A percentile compares a stretch with the other conserved stretches of the same genome.
These are phyloP conservation scores for Clonostachys chloroleuca DNA, from an alignment of 2,329 filamentous ascomycete genomes.

Conservation along the genomic window DNA sequence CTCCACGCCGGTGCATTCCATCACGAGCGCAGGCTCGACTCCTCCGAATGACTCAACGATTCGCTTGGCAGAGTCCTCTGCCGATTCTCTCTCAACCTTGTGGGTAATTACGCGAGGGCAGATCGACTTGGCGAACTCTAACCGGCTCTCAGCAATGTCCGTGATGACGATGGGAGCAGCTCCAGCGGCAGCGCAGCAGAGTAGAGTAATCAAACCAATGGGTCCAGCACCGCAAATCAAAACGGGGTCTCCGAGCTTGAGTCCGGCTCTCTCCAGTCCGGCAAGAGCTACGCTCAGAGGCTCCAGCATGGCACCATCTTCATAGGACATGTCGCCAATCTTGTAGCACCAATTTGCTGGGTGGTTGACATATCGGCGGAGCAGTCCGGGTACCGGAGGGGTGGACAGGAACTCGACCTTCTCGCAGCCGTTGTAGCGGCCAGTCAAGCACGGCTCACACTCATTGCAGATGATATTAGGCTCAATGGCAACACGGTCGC, in stretches of 20 bases:
- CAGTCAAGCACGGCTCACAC: constrained; percentile 88
- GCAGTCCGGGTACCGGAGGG: constrained; percentile 79
- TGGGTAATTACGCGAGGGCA: constrained; percentile 77
- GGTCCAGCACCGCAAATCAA: constrained; percentile 90
- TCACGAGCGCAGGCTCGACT: constrained; percentile 72
- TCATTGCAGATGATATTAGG: constrained; percentile 88
- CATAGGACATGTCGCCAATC: constrained; percentile 86
- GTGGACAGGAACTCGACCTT: constrained; percentile 84
- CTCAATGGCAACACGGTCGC: constrained; percentile 91
- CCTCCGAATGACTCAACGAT: constrained; percentile 66
- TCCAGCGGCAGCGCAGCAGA: constrained; percentile 81
- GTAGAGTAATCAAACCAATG: constrained; percentile 84
- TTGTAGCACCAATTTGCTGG: constrained; percentile 95
- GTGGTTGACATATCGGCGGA: constrained; percentile 92
- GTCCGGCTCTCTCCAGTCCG: constrained; percentile 76
- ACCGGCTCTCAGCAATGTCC: constrained; percentile 83
- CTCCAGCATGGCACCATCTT: constrained; percentile 87
- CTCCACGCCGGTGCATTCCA: constrained; percentile 96
- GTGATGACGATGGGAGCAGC: constrained; percentile 90
- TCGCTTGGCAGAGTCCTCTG: constrained; percentile 71
- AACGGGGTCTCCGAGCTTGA: constrained; percentile 81
- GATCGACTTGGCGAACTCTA: constrained; percentile 80
- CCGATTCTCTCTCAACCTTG: constrained; percentile 62
- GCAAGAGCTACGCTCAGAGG: constrained; percentile 86
- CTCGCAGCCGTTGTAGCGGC: constrained; percentile 93